Conservation (phyloP, 208 protist genomes). For the Trypanosoma boissoni region DNA sequence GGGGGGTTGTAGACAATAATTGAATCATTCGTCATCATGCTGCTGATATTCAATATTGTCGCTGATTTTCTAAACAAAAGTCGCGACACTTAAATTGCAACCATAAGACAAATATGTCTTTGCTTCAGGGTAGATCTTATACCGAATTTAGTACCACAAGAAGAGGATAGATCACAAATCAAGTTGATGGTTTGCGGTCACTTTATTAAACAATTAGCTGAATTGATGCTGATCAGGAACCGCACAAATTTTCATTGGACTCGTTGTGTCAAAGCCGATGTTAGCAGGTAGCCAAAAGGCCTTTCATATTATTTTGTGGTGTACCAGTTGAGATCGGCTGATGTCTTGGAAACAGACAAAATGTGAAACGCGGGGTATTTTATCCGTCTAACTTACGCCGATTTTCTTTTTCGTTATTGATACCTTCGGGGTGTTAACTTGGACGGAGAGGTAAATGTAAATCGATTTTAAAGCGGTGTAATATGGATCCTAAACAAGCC, state of each 20-base stretch:
- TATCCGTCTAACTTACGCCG: slow-evolving; percentile 25
- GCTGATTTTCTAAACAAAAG: slow-evolving; percentile 38
- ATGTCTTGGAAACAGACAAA: slow-evolving; percentile 48
- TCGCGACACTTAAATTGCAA: slow-evolving; percentile 27
- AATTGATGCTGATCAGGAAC: slow-evolving; percentile 34
- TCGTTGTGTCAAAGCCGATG: slow-evolving; percentile 44
- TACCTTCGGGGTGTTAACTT: slow-evolving; percentile 16
- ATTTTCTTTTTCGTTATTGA: slow-evolving; percentile 30
- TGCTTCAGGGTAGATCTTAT: slow-evolving; percentile 22
- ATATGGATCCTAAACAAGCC: slow-evolving; percentile 13
- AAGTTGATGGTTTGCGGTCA: slow-evolving; percentile 27
- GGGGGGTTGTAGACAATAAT: slow-evolving; percentile 19
- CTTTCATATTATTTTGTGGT: slow-evolving; percentile 28
- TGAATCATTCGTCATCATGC: slow-evolving; percentile 80
- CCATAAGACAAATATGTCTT: slow-evolving; percentile 25
- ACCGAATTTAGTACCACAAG: slow-evolving; percentile 22
- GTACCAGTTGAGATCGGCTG: slow-evolving; percentile 39
- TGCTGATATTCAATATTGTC: slow-evolving; percentile 50
- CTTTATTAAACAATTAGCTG: slow-evolving; percentile 36
- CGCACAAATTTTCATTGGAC: slow-evolving; percentile 48
- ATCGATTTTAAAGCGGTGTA: slow-evolving; percentile 13
- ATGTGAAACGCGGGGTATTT: slow-evolving; percentile 46
- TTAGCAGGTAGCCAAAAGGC: slow-evolving; percentile 19
- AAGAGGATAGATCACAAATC: slow-evolving; percentile 2
- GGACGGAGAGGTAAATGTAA: slow-evolving; percentile 1